phyloP scores from a whole-genome alignment of 306 rosid species.

The Sophora flavescens region DNA sequence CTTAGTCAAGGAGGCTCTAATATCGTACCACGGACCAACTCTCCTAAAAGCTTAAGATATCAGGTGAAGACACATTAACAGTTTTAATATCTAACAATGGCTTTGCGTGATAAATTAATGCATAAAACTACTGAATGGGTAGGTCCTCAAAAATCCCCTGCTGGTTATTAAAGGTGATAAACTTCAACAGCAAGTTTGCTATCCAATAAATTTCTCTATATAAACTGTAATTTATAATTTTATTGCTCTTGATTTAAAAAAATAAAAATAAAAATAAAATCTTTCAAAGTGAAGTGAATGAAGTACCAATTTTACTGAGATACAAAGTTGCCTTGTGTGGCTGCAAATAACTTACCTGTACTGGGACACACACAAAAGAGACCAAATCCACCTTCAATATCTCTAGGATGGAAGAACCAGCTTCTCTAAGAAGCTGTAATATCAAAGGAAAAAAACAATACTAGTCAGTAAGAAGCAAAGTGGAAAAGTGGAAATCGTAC shows the following conservation, averaged over 20 bases:
- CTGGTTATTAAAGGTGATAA: constrained; percentile 2
- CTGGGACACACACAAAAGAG: constrained; percentile 70
- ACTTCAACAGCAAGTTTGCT: neutral
- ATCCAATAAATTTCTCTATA: constrained; percentile 5
- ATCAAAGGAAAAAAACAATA: constrained; percentile 36
- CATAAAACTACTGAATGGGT: neutral
- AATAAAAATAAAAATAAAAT: neutral
- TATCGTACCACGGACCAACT: neutral
- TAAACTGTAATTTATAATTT: neutral
- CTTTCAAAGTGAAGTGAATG: neutral
- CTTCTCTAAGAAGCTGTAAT: constrained; percentile 84
- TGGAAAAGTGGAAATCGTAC: constrained; percentile 28
- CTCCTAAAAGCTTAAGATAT: neutral
- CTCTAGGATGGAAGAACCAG: constrained; percentile 81
- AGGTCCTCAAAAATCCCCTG: neutral
- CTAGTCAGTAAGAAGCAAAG: constrained; percentile 46
- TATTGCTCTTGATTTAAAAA: neutral
- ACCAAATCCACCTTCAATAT: constrained; percentile 67
- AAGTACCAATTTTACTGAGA: constrained; percentile 6
- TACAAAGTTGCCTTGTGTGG: constrained; percentile 18
- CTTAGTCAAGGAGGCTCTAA: no score
- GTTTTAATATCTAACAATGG: neutral
- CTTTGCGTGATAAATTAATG: neutral
- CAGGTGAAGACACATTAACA: neutral
- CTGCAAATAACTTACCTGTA: constrained; percentile 64